Conservation (phyloP, 2,329 filamentous ascomycete species). For the Pyrenophora teres region DNA sequence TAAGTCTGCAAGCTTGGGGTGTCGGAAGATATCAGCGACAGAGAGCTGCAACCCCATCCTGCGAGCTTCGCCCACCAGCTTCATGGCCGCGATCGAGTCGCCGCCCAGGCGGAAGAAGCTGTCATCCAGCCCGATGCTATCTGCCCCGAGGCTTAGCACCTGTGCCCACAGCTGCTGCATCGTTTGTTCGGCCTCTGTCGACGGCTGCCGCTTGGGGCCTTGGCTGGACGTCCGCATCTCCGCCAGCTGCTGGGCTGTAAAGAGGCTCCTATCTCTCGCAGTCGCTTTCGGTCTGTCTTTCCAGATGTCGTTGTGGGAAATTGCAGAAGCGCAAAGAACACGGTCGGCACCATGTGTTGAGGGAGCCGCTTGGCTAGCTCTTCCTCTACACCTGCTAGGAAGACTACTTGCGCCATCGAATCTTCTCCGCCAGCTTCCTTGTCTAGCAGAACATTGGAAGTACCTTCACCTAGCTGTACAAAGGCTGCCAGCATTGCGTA, state of each 20-base stretch:
- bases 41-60: no score
- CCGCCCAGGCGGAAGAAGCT: no score
- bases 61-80: conserved; percentile 9
- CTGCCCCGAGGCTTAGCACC: conserved; percentile 1
- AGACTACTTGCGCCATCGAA: no score
- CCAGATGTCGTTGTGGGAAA: conserved; percentile 29
- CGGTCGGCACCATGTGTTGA: not conserved
- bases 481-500: not conserved
- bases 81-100: conserved; percentile 29
- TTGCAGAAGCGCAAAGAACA: not conserved
- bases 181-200: no score
- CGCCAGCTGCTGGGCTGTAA: not conserved
- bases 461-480: not conserved
- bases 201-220: not conserved
- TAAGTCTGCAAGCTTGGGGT: no score
- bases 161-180: conserved; percentile 1
- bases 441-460: not conserved
- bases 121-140: conserved; percentile 2
- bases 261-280: conserved; percentile 4
- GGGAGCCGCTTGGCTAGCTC: no score
- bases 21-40: no score
- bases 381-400: not conserved
- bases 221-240: not conserved
- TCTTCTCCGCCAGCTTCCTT: no score
- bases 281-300: not conserved